A percentile compares a stretch with the other conserved stretches of the same genome.
Evolutionary conservation across 2,329 filamentous ascomycete species (phyloP).

Genomic region (Xylariaceae sp.): DNA sequence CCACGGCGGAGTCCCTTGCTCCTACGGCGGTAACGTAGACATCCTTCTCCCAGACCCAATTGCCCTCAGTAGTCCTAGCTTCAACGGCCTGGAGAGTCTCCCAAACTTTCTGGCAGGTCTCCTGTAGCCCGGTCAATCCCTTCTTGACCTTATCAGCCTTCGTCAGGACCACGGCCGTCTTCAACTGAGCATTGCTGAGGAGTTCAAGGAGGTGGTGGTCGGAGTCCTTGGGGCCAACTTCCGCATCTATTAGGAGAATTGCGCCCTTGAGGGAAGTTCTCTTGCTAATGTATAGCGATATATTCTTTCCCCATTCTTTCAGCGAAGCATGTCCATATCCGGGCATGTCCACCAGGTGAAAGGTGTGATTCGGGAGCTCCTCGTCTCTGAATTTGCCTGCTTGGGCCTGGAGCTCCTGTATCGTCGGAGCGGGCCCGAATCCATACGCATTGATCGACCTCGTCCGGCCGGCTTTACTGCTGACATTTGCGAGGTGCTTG

Average conservation of each 20-base stretch:
- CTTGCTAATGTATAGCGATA: conserved; percentile 45
- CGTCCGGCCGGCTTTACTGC: conserved; percentile 48
- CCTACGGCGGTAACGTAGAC: conserved; percentile 32
- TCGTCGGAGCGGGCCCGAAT: conserved; percentile 39
- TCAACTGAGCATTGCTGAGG: conserved; percentile 41
- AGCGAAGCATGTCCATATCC: conserved; percentile 46
- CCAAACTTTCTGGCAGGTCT: conserved; percentile 27
- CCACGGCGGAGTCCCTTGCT: conserved; percentile 23
- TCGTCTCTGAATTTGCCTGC: conserved; percentile 29
- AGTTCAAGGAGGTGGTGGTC: conserved; percentile 45
- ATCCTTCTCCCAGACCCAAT: conserved; percentile 30
- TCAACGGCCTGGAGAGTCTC: conserved; percentile 27
- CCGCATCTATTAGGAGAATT: conserved; percentile 48
- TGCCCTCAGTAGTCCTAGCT: conserved; percentile 15
- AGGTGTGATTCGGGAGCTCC: conserved; percentile 40
- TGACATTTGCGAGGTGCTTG: conserved; percentile 42
- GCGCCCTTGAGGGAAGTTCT: conserved; percentile 46
- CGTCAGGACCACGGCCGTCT: conserved; percentile 49
- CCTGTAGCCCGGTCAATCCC: conserved; percentile 24
- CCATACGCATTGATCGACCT: conserved; percentile 52
- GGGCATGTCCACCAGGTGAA: conserved; percentile 48
- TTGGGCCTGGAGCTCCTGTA: conserved; percentile 25
- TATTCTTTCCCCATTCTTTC: conserved; percentile 48
- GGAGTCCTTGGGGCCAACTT: conserved; percentile 45
- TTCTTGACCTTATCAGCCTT: conserved; percentile 49